Evolutionary conservation across 1,284 basidiomycete genomes (phyloP), one percentile per base, ranked within the genome.

Genomic region (Ceratobasidium sp.): DNA sequence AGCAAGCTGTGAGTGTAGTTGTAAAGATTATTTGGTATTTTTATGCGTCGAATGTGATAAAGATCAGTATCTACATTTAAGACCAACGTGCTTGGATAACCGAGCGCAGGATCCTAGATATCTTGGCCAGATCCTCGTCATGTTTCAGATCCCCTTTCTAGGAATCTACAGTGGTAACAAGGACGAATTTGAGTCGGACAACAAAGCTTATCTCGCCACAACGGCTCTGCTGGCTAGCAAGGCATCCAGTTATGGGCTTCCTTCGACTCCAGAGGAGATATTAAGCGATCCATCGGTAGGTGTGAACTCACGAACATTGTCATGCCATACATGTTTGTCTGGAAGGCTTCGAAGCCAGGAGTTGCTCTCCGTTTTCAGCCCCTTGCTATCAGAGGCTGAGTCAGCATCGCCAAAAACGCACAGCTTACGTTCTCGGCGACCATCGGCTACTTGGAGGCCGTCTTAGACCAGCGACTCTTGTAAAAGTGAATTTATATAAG

Each of bases 81-180:
- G 59, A 46, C 27, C 62, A 64, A 4, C 43, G 14, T 39, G 56
- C 56, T 39, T 16, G 39, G n/a, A 22, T 34, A 62, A 46, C 43
- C 11, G 1, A 54, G 16, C 13, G 24, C 27, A 8, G 9, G 24
- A 34, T 37, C 31, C 31, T 34, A 2, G 29, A n/a, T 49, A 8
- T 11, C n/a, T n/a, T 4, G 29, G 53, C 37, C 53, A n/a, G 19
- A n/a, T 24, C 7, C 11, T 22, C 11, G 16, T 14, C 53, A 73
- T 73, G 69, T 37, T 48, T 1, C 39, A 73, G 22, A 69, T 31
- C 22, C 74, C 80, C 34, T 85, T 81, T 76, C 81, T 86, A 39
- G 84, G 85, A 75, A 77, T 86, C 27, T 82, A 76, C 76, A 82
- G 84, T 29, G 85, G 85, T 29, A 80, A 85, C 76, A 65, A 78